Evolutionary conservation across 2,329 filamentous ascomycete species (phyloP).

Genomic region (Aspergillus novoparasiticus): DNA sequence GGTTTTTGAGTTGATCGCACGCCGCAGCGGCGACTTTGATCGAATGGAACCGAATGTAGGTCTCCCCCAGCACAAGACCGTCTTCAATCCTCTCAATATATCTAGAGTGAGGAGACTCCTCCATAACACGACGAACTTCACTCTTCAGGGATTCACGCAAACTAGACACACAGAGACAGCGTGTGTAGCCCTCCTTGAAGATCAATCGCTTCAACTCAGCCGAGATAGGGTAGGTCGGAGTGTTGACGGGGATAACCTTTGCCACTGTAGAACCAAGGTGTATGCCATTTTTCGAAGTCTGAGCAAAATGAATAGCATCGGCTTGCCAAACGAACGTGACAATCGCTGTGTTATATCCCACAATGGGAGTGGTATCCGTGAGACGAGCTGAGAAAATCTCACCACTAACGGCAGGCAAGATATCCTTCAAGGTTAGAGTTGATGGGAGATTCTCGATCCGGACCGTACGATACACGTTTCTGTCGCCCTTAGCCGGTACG

Average conservation of each 20-base stretch:
- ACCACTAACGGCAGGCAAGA: slow-evolving; percentile 28
- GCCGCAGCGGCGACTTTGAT: slow-evolving; percentile 22
- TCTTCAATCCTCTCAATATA: slow-evolving; percentile 23
- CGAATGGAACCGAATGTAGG: slow-evolving; percentile 23
- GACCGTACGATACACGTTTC: slow-evolving; percentile 33
- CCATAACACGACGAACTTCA: slow-evolving; percentile 15
- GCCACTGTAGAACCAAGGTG: slow-evolving; percentile 21
- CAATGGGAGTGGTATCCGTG: slow-evolving; percentile 30
- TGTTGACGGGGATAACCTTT: slow-evolving; percentile 28
- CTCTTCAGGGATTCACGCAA: slow-evolving; percentile 11
- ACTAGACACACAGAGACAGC: slow-evolving; percentile 26
- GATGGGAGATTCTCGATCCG: slow-evolving; percentile 30
- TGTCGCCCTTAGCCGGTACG: slow-evolving; percentile 24
- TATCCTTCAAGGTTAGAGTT: slow-evolving; percentile 22
- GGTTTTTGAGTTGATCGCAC: slow-evolving; percentile 14
- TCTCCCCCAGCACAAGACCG: slow-evolving; percentile 10
- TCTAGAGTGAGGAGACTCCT: slow-evolving; percentile 7
- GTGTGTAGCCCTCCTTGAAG: slow-evolving; percentile 26
- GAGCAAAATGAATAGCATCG: slow-evolving; percentile 27
- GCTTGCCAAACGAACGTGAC: slow-evolving; percentile 31
- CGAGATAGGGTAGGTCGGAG: slow-evolving; percentile 35
- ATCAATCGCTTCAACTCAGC: slow-evolving; percentile 24
- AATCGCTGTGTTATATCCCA: slow-evolving; percentile 33
- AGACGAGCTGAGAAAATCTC: slow-evolving; percentile 34
- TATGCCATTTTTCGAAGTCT: slow-evolving; percentile 21